Conservation (phyloP, 495 filamentous ascomycete species). For the Penicillium manginii region DNA sequence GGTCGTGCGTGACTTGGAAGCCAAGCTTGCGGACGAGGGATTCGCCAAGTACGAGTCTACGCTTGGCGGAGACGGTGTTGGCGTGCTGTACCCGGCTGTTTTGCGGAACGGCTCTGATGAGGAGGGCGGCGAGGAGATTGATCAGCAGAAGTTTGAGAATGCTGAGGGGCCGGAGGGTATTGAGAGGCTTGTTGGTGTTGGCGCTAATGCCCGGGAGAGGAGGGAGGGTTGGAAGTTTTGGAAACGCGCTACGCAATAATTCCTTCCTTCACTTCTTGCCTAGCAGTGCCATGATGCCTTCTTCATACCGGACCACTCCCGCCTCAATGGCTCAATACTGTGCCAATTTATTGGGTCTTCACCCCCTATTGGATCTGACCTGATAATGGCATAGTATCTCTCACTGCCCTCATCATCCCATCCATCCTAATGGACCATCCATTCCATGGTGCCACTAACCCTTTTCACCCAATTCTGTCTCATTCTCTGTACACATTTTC, state of each 20-base stretch:
- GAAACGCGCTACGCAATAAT: conserved; percentile 51
- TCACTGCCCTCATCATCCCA: no score
- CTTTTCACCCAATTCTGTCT: conserved; percentile 16
- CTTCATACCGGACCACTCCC: no score
- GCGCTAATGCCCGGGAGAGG: conserved; percentile 68
- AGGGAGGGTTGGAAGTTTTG: conserved; percentile 94
- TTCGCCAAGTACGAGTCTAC: conserved; percentile 86
- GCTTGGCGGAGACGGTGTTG: conserved; percentile 88
- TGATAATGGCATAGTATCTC: no score
- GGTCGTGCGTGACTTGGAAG: conserved; percentile 62
- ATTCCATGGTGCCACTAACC: neutral
- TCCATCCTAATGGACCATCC: no score
- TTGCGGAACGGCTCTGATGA: conserved; percentile 73
- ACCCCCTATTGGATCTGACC: no score
- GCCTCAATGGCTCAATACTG: neutral
- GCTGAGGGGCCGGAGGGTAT: conserved; percentile 81
- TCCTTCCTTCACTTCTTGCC: neutral
- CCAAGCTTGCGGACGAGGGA: conserved; percentile 70
- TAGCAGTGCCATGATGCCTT: no score
- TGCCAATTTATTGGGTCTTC: neutral
- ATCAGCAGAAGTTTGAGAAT: conserved; percentile 85
- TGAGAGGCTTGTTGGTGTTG: conserved; percentile 65
- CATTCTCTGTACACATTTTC: conserved; percentile 33
- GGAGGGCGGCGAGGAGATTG: conserved; percentile 86
- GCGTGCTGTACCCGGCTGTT: conserved; percentile 89